These are phyloP conservation scores for Hansenula lynferdii DNA, from an alignment of 1,139 yeast genomes.

Conservation along the genomic window DNA sequence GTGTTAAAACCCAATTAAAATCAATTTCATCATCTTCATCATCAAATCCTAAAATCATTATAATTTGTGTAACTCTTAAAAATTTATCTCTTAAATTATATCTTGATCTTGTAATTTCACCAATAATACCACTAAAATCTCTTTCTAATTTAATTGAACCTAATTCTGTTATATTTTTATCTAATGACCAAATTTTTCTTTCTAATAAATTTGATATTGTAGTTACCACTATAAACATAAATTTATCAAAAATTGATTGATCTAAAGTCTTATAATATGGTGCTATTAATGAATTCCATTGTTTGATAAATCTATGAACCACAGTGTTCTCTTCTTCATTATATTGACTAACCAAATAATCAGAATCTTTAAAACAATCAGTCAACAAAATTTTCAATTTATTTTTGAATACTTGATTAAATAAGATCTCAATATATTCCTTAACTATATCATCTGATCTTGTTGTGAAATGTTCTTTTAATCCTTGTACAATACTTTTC, in stretches of 20 bases:
- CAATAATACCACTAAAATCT: conserved; percentile 71
- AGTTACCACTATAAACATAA: conserved; percentile 48
- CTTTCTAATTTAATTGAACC: conserved; percentile 85
- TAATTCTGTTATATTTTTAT: conserved; percentile 68
- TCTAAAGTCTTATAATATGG: conserved; percentile 64
- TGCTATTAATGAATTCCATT: conserved; percentile 59
- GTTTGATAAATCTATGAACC: conserved; percentile 43
- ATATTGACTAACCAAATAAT: conserved; percentile 34
- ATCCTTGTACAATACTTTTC: conserved; percentile 31
- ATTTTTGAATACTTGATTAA: conserved; percentile 51
- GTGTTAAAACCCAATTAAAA: conserved; percentile 77
- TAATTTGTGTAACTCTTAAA: conserved; percentile 76
- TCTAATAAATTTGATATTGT: conserved; percentile 52
- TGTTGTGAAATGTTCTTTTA: conserved; percentile 29
- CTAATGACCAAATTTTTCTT: conserved; percentile 58
- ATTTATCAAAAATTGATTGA: conserved; percentile 40
- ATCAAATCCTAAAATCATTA: conserved; percentile 77
- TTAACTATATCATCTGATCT: conserved; percentile 43
- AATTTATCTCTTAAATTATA: conserved; percentile 77
- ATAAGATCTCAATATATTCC: conserved; percentile 51
- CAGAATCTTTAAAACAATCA: conserved; percentile 51
- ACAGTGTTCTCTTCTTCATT: conserved; percentile 32
- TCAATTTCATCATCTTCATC: conserved; percentile 62
- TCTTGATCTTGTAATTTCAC: conserved; percentile 54
- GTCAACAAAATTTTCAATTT: conserved; percentile 43